Conservation (phyloP, 179 eudicot genomes). For the Spinacia oleracea region DNA sequence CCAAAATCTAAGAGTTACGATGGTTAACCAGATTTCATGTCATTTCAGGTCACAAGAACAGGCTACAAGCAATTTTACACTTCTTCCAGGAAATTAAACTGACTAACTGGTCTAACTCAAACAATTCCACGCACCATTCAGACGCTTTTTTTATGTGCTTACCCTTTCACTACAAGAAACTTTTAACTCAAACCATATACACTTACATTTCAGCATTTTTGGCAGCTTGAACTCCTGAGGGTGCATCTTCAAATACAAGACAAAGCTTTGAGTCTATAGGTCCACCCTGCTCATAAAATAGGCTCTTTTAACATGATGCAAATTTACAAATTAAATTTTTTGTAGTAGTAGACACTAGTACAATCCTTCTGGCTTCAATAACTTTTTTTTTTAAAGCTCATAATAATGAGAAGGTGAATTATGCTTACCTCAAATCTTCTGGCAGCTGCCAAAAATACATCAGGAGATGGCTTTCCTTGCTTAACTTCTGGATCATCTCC, state of each 20-base stretch:
- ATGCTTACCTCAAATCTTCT: constrained; percentile 80
- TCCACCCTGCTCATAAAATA: constrained; percentile 57
- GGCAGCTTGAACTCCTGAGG: constrained; percentile 83
- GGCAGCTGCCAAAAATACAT: constrained; percentile 82
- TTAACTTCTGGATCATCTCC: constrained; percentile 99
- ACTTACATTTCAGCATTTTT: constrained; percentile 97
- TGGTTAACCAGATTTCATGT: no score
- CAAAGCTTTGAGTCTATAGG: constrained; percentile 58
- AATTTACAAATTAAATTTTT: not conserved
- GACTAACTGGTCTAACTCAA: no score
- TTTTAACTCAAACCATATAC: no score
- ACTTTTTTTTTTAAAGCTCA: no score
- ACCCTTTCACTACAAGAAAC: no score
- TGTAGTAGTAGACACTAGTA: not conserved
- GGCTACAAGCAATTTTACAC: not conserved
- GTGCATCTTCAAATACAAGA: constrained; percentile 97
- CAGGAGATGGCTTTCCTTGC: constrained; percentile 95
- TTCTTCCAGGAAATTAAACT: not conserved
- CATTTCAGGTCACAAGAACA: no score
- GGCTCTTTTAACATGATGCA: not conserved
- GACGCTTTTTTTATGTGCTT: no score
- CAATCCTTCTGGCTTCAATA: not conserved
- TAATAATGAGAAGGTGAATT: no score
- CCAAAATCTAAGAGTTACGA: not conserved
- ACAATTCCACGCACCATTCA: constrained; percentile 32